These are phyloP conservation scores for Chrysosporium queenslandicum DNA, from an alignment of 2,329 filamentous ascomycete genomes.

Conservation along the genomic window DNA sequence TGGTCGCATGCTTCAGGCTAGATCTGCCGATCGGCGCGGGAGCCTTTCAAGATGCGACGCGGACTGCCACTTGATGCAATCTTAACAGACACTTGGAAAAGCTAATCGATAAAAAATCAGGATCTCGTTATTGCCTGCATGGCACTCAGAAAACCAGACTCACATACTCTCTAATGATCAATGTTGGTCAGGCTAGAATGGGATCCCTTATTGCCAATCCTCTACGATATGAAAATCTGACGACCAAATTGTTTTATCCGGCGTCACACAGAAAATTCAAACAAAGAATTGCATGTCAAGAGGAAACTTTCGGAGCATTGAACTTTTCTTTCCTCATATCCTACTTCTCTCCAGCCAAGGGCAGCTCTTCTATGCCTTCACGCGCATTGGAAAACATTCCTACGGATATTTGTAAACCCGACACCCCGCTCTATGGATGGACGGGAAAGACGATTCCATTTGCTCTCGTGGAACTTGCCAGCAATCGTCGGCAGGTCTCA, in stretches of 20 bases:
- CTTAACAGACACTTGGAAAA: background rate
- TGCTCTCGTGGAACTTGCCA: background rate
- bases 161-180: background rate
- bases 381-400: background rate
- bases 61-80: background rate
- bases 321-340: background rate
- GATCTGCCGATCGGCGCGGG: background rate
- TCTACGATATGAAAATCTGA: background rate
- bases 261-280: background rate
- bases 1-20: conserved; percentile 9
- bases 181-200: background rate
- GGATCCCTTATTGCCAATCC: background rate
- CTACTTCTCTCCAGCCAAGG: background rate
- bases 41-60: background rate
- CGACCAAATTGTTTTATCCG: background rate
- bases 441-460: background rate
- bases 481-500: background rate
- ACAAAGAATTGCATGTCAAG: background rate
- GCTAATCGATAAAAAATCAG: background rate
- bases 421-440: background rate
- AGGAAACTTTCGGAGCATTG: background rate
- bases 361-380: background rate
- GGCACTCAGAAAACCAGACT: too few species aligned
- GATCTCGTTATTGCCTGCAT: too few species aligned
- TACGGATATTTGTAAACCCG: background rate